Percentiles rank a stretch among this genome's conserved stretches.
phyloP scores from a whole-genome alignment of 2,329 filamentous ascomycete genomes.

The Neonectria magnoliae region DNA sequence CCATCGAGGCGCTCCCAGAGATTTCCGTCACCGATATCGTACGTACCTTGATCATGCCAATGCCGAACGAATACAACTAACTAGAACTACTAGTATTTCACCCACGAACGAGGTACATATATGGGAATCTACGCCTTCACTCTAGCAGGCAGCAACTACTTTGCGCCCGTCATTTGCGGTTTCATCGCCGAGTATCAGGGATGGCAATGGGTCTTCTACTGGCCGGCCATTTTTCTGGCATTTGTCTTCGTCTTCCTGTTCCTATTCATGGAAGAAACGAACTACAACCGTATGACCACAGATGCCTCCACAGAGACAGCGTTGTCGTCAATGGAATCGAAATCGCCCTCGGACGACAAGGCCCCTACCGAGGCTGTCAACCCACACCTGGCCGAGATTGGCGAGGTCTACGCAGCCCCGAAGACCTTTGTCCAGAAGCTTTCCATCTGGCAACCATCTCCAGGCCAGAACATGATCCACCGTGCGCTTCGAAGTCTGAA shows the following conservation, averaged over 20 bases:
- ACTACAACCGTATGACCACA: constrained; percentile 53
- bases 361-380: neutral
- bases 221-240: constrained; percentile 52
- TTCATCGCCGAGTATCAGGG: constrained; percentile 56
- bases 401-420: constrained; percentile 21
- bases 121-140: constrained; percentile 54
- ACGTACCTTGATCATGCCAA: neutral
- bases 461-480: constrained; percentile 46
- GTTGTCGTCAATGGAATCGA: neutral
- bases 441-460: constrained; percentile 51
- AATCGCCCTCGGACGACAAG: constrained; percentile 19
- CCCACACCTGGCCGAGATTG: neutral
- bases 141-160: constrained; percentile 54
- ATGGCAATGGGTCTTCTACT: constrained; percentile 56
- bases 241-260: constrained; percentile 54
- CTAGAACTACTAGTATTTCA: constrained; percentile 40
- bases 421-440: constrained; percentile 57
- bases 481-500: constrained; percentile 50
- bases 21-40: constrained; percentile 55
- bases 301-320: neutral
- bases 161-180: constrained; percentile 56
- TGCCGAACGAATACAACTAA: neutral
- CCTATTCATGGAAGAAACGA: constrained; percentile 69
- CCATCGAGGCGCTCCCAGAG: constrained; percentile 58
- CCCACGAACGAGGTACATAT: constrained; percentile 56